phyloP scores from a whole-genome alignment of 2,329 filamentous ascomycete species.

The Leptographium radiaticola region DNA sequence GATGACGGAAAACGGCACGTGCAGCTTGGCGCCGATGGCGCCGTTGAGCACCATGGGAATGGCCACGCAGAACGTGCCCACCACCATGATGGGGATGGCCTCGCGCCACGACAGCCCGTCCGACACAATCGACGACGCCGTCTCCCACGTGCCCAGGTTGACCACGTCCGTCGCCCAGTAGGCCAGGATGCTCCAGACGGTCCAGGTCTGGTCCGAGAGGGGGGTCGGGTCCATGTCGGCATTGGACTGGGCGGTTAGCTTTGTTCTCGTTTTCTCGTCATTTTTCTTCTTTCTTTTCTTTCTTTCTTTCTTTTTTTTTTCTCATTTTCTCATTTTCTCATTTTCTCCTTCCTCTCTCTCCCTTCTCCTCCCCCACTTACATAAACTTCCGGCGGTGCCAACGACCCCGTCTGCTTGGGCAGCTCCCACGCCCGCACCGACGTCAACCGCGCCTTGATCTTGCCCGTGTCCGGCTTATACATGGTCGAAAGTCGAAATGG shows the following conservation, averaged over 20 bases:
- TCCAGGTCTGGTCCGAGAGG: constrained; percentile 22
- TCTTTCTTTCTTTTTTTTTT: neutral
- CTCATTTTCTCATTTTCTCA: neutral
- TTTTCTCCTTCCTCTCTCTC: neutral
- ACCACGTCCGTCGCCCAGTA: constrained; percentile 17
- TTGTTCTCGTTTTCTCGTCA: neutral
- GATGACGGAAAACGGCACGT: constrained; percentile 33
- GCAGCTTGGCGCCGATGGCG: constrained; percentile 31
- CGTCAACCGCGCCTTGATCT: neutral
- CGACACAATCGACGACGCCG: constrained; percentile 12
- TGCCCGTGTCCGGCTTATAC: neutral
- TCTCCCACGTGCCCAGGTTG: constrained; percentile 16
- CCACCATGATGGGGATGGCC: constrained; percentile 34
- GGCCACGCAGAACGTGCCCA: constrained; percentile 49
- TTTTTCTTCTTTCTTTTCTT: neutral
- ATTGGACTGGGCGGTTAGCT: constrained; percentile 10
- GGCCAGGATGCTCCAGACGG: constrained; percentile 15
- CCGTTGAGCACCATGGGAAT: constrained; percentile 37
- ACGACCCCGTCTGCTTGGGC: neutral
- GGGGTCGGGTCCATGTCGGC: constrained; percentile 23
- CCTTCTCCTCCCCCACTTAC: neutral
- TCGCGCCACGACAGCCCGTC: constrained; percentile 24
- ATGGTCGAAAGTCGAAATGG: neutral
- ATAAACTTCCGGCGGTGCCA: neutral
- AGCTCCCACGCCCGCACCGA: neutral